Evolutionary conservation across 2,329 filamentous ascomycete species (phyloP), one percentile per base, ranked within the genome.

Genomic region (Cladosporium halotolerans): DNA sequence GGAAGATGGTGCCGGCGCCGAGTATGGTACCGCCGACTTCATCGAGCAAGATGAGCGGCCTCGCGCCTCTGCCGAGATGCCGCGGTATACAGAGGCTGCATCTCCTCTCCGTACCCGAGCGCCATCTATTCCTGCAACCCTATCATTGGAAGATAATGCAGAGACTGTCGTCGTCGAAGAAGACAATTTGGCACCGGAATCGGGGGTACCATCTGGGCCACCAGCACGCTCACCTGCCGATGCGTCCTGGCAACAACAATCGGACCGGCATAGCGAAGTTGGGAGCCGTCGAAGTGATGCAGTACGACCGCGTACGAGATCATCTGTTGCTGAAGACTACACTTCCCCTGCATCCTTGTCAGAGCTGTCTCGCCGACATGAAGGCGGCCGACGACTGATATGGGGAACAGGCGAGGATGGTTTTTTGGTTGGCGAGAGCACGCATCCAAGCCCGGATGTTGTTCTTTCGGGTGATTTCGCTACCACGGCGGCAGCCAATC

Each of bases 11-110:
- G 45, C 50, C 9, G 58, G 58, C 7, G 52, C 56, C 9, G 60
- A 62, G 38, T 60, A 58, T 45, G 56, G 57, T n/a, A 51, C 60
- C 9, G 53, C 56, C 10, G 55, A 59, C 14, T 57, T 56, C 23
- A 54, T 57, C 10, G 48, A 55, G 36, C 32, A n/a, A 4, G 42
- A 19, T n/a, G 33, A 53, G 40, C 36, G 11, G 16, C 16, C 39
- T 42, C 11, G 46, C 41, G 38, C 34, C 13, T 18, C 46, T 36
- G 19, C 49, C 36, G n/a, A 19, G 18, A 43, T 51, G 23, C 23
- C 23, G 23, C 7, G 23, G 23, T 5, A 28, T 28, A 7, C 23
- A 4, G 23, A 28, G 23, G 23, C 2, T 5, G 23, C 7, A 28
- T 28, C 23, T 7, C 23, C 23, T 28, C 4, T 7, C 7, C 4